These are phyloP conservation scores for Solanum pinnatisectum DNA, from an alignment of 257 asterid species.

Conservation along the genomic window DNA sequence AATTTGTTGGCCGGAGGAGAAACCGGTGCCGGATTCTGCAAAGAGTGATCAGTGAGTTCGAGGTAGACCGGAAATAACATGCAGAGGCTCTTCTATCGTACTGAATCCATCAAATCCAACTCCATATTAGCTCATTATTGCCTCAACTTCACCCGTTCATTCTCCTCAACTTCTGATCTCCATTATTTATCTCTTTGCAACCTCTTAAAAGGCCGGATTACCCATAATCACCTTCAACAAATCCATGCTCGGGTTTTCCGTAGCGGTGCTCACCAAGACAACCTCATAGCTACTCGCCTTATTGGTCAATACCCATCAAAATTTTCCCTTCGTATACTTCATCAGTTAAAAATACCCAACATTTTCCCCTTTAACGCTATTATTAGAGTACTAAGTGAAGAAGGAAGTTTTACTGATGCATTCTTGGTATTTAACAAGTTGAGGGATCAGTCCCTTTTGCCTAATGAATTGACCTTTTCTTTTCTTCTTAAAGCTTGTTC, in stretches of 20 bases:
- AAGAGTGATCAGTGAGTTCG: slow-evolving; percentile 17
- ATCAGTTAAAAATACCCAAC: slow-evolving; percentile 28
- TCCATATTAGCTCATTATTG: neutral
- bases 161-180: slow-evolving; percentile 7
- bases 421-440: slow-evolving; percentile 25
- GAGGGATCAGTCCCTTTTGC: slow-evolving; percentile 16
- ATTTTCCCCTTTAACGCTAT: slow-evolving; percentile 68
- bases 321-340: slow-evolving; percentile 37
- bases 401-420: slow-evolving; percentile 25
- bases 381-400: slow-evolving; percentile 59
- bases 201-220: slow-evolving; percentile 50
- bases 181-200: slow-evolving; percentile 18
- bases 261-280: slow-evolving; percentile 44
- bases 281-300: slow-evolving; percentile 70
- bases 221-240: slow-evolving; percentile 51
- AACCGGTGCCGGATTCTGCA: slow-evolving; percentile 27
- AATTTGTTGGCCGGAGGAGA: slow-evolving; percentile 60
- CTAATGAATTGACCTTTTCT: slow-evolving; percentile 60
- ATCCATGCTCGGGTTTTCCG: slow-evolving; percentile 54
- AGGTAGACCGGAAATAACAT: slow-evolving; percentile 10
- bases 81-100: neutral
- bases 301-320: slow-evolving; percentile 59
- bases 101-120: neutral
- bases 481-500: slow-evolving; percentile 58
- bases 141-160: neutral